Percentiles rank a stretch among this genome's conserved stretches.
phyloP scores from a whole-genome alignment of 1,139 yeast species.

The Hansenula sp. region DNA sequence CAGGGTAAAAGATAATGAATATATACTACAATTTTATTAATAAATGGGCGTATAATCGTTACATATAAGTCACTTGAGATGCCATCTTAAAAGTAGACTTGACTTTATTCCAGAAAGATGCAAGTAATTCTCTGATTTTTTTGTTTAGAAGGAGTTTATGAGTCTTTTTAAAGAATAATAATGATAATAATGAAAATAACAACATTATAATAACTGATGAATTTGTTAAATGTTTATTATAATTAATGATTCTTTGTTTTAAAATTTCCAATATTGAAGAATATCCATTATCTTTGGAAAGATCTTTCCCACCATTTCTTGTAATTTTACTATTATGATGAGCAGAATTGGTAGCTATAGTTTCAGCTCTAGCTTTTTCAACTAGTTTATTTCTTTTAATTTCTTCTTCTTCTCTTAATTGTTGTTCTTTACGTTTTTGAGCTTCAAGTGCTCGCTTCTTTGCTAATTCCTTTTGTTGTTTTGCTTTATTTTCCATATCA shows the following conservation, averaged over 20 bases:
- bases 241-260: constrained; percentile 4
- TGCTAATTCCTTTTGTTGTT: constrained; percentile 5
- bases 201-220: constrained; percentile 1
- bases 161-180: constrained; percentile 3
- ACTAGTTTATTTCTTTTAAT: neutral
- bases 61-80: constrained; percentile 15
- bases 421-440: constrained; percentile 12
- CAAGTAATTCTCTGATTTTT: constrained; percentile 1
- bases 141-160: constrained; percentile 5
- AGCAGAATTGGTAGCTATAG: neutral
- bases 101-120: constrained; percentile 4
- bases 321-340: neutral
- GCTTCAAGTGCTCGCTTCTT: constrained; percentile 8
- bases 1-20: neutral
- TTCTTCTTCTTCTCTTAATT: neutral
- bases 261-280: constrained; percentile 5
- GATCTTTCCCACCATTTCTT: constrained; percentile 3
- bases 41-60: neutral
- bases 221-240: neutral
- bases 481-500: constrained; percentile 8
- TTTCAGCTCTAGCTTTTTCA: neutral
- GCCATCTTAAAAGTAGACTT: constrained; percentile 11
- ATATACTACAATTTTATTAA: neutral
- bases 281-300: neutral
- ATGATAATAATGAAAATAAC: constrained; percentile 8